Evolutionary conservation across 192 early-diverging fungal species (phyloP).

Genomic region (Umbelopsis sp.): DNA sequence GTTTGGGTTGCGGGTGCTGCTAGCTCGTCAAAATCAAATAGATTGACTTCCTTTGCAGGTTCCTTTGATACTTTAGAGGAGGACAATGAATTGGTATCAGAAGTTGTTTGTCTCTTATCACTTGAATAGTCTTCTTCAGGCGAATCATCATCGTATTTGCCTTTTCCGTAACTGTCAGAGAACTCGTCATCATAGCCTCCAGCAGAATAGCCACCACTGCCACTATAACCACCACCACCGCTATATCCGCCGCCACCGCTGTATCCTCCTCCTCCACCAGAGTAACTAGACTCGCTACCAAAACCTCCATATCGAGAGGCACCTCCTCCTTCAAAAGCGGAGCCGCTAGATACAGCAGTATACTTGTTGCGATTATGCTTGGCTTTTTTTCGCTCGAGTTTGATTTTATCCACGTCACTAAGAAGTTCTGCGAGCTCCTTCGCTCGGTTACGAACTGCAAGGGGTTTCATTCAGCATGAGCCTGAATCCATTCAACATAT

Average conservation of each 20-base stretch:
- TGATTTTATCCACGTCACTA: constrained; percentile 75
- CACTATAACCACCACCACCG: constrained; percentile 37
- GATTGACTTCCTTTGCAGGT: constrained; percentile 53
- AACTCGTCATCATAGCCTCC: constrained; percentile 42
- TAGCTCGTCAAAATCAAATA: constrained; percentile 73
- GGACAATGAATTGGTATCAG: constrained; percentile 32
- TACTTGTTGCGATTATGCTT: constrained; percentile 91
- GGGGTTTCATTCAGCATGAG: background rate
- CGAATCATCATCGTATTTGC: constrained; percentile 42
- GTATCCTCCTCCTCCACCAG: constrained; percentile 43
- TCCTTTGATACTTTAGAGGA: background rate
- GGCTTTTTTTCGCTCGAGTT: constrained; percentile 87
- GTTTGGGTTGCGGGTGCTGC: constrained; percentile 31
- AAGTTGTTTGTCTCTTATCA: constrained; percentile 30
- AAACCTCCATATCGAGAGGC: constrained; percentile 62
- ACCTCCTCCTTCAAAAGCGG: constrained; percentile 38
- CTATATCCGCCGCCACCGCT: constrained; percentile 34
- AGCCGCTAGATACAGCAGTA: constrained; percentile 69
- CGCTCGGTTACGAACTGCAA: constrained; percentile 79
- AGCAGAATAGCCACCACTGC: constrained; percentile 30
- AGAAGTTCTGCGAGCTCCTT: constrained; percentile 89
- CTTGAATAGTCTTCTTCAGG: constrained; percentile 33
- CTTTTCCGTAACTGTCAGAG: constrained; percentile 40
- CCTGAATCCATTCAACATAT: background rate
- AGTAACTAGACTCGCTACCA: constrained; percentile 61